Conservation (phyloP, 345 rosid species). For the Lepidium africanum region DNA sequence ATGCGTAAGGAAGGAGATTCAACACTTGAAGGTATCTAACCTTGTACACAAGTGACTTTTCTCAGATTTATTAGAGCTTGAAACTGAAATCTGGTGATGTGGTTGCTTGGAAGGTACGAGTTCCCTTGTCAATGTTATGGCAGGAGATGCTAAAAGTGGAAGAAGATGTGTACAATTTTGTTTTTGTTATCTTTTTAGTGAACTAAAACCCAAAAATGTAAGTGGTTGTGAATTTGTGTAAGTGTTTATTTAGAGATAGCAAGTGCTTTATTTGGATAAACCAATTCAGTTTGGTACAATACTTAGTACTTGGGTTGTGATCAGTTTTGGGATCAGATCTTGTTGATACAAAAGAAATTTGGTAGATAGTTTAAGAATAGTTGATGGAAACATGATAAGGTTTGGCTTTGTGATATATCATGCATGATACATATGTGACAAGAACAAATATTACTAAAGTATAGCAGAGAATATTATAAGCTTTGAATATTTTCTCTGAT, state of each 20-base stretch:
- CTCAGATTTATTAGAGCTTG: not conserved
- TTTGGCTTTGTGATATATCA: not conserved
- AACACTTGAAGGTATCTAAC: not conserved
- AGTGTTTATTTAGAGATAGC: not conserved
- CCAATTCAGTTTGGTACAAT: not conserved
- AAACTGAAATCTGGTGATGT: not conserved
- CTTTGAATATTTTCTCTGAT: not conserved
- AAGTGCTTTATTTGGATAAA: not conserved
- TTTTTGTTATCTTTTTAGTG: not conserved
- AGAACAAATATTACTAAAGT: not conserved
- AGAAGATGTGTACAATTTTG: slow-evolving; percentile 15
- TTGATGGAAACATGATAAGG: not conserved
- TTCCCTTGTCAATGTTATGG: not conserved
- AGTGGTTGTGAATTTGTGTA: slow-evolving; percentile 4
- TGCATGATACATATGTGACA: not conserved
- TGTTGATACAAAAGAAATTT: too few species aligned
- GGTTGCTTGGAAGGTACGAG: not conserved
- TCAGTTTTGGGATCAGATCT: too few species aligned
- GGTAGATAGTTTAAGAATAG: not conserved
- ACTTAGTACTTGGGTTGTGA: too few species aligned
- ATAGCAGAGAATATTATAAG: not conserved
- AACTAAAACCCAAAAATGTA: not conserved
- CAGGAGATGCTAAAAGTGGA: slow-evolving; percentile 10
- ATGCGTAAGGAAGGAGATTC: not conserved
- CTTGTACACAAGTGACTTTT: not conserved